Evolutionary conservation across 2,329 filamentous ascomycete genomes (phyloP), one percentile per base, ranked within the genome.

Genomic region (Onygena corvina): DNA sequence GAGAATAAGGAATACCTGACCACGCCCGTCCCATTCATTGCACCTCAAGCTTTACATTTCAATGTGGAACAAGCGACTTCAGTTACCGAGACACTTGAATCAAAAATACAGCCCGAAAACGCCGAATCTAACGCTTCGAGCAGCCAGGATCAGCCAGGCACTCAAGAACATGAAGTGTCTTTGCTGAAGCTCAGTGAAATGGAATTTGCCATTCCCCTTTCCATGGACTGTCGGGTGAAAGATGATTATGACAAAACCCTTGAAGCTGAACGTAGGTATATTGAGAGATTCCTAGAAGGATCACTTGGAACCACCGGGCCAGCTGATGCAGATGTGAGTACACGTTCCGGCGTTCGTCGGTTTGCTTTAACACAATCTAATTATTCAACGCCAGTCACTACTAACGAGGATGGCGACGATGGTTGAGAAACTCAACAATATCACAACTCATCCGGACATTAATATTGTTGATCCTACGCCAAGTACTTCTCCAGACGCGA

Each of bases 181-280:
- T 62, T 63, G 16, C 56, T 68, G 27, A 55, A 59, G 16, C 61
- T 70, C 46, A 65, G 66, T 2, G 60, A 64, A 8, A 62, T 59
- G 9, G 67, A 70, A 52, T 69, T 66, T 53, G 67, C 64, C 14
- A 57, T 70, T 5, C 61, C 65, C 3, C 61, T 70, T 44, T 65
- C 67, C 0, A 69, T 70, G 66, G 67, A 70, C 52, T 66, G 67
- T 18, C 61, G 67, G 30, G 61, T 69, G 2, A 69, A 69, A 46
- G 65, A 68, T 52, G 64, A 67, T 48, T 70, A 70, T 48, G 65
- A 68, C 48, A 56, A 56, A 25, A 58, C 64, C 1, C 50, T 69
- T 21, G 49, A 52, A 4, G 55, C 58, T 18, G 60, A 63, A 31
- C 54, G 59, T 12, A 51, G 60, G n/a, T 52, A 40, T 29, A 63